Percentiles rank a stretch among this genome's conserved stretches.
These are phyloP conservation scores for Danielozyma ontarioensis DNA, from an alignment of 805 yeast genomes.

Conservation along the genomic window DNA sequence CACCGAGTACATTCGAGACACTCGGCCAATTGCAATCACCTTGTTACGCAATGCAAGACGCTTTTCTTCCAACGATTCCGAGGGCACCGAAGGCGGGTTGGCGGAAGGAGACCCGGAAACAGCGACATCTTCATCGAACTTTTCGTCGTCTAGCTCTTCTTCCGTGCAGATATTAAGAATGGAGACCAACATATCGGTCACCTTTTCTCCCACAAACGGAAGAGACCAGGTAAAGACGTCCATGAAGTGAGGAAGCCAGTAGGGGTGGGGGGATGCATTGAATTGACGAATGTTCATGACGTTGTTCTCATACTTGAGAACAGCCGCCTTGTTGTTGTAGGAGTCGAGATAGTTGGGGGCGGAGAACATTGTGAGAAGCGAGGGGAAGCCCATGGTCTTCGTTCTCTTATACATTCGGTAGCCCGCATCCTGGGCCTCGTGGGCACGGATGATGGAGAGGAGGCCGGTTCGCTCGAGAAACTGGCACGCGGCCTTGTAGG, in stretches of 20 bases:
- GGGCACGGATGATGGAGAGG: slow-evolving; percentile 87
- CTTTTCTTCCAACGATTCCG: slow-evolving; percentile 29
- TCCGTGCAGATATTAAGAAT: slow-evolving; percentile 92
- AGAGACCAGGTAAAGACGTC: slow-evolving; percentile 96
- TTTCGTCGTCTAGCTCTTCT: slow-evolving; percentile 82
- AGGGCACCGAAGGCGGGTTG: slow-evolving; percentile 1
- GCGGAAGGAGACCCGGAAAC: not conserved
- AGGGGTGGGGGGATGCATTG: slow-evolving; percentile 90
- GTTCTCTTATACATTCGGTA: slow-evolving; percentile 91
- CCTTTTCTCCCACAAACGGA: slow-evolving; percentile 95
- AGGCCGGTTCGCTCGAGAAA: slow-evolving; percentile 76
- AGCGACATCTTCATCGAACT: slow-evolving; percentile 22
- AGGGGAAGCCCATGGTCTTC: slow-evolving; percentile 79
- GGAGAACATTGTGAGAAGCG: slow-evolving; percentile 83
- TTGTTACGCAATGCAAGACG: slow-evolving; percentile 68
- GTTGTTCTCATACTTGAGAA: slow-evolving; percentile 82
- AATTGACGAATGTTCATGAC: slow-evolving; percentile 95
- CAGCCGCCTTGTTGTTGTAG: slow-evolving; percentile 93
- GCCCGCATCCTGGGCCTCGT: slow-evolving; percentile 97
- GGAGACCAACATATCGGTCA: slow-evolving; percentile 87
- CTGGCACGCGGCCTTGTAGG: slow-evolving; percentile 75
- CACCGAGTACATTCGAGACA: slow-evolving; percentile 86
- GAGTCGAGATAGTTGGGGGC: slow-evolving; percentile 94
- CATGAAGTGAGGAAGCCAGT: slow-evolving; percentile 95
- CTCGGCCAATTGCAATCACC: slow-evolving; percentile 93